Evolutionary conservation across 768 basidiomycete species (phyloP).

Genomic region (Lentinula guzmanii): DNA sequence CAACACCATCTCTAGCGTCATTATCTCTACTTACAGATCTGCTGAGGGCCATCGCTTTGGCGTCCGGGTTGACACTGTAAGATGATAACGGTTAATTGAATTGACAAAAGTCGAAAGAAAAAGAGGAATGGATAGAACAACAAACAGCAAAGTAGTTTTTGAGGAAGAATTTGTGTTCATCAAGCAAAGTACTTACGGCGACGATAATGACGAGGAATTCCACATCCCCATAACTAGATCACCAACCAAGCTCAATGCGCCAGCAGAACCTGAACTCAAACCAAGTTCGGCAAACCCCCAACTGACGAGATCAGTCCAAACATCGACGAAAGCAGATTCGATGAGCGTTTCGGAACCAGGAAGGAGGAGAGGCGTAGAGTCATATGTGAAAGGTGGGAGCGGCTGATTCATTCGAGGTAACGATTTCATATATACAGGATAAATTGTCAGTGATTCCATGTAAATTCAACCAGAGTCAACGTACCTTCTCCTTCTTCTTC

Average conservation of each 20-base stretch:
- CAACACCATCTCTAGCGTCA: neutral
- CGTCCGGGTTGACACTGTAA: neutral
- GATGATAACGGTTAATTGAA: neutral
- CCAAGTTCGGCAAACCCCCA: slow-evolving; percentile 25
- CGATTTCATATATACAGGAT: neutral
- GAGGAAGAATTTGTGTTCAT: neutral
- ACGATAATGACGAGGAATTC: neutral
- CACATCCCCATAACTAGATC: neutral
- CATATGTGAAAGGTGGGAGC: slow-evolving; percentile 82
- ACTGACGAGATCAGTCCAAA: slow-evolving; percentile 68
- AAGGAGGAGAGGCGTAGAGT: slow-evolving; percentile 70
- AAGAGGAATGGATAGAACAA: neutral
- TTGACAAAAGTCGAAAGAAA: neutral
- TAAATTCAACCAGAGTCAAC: no score
- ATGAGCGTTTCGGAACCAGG: slow-evolving; percentile 69
- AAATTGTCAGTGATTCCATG: neutral
- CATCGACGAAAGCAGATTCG: slow-evolving; percentile 87
- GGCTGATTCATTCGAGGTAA: neutral
- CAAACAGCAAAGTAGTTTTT: no score
- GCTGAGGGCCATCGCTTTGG: neutral
- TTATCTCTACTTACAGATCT: neutral
- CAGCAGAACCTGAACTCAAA: neutral
- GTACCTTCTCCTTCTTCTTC: slow-evolving; percentile 71
- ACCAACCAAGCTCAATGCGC: neutral
- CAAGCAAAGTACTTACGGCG: neutral